Conservation (phyloP, 208 protist species). For the Leishmania turanica region DNA sequence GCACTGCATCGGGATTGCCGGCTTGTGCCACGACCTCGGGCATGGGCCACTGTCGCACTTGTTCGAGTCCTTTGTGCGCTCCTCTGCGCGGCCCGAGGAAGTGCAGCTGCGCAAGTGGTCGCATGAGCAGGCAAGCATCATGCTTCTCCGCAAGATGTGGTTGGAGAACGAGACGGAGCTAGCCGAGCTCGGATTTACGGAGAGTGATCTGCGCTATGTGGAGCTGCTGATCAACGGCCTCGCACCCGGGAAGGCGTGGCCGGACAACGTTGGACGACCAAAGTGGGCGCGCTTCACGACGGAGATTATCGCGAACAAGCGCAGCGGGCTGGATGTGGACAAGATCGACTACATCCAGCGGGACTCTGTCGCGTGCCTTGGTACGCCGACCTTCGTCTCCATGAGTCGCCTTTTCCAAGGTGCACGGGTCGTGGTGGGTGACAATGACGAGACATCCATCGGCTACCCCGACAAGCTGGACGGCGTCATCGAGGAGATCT, state of each 20-base stretch:
- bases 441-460: constrained; percentile 74
- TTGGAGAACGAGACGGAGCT: constrained; percentile 43
- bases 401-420: constrained; percentile 64
- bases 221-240: constrained; percentile 83
- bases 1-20: constrained; percentile 88
- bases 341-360: constrained; percentile 96
- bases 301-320: constrained; percentile 94
- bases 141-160: constrained; percentile 85
- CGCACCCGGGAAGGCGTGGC: constrained; percentile 43
- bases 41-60: constrained; percentile 96
- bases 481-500: constrained; percentile 91
- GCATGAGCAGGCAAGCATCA: constrained; percentile 89
- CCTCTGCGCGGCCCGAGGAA: constrained; percentile 4
- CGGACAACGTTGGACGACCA: constrained; percentile 40
- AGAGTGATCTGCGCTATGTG: constrained; percentile 66
- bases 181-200: constrained; percentile 43
- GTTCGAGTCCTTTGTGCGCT: constrained; percentile 84
- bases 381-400: constrained; percentile 32
- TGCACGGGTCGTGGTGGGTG: constrained; percentile 50
- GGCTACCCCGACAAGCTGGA: constrained; percentile 90
- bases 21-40: constrained; percentile 95
- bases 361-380: constrained; percentile 73
- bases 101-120: constrained; percentile 53
- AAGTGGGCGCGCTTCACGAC: constrained; percentile 84
- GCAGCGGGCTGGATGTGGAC: constrained; percentile 95